Base-by-base conservation (phyloP, 2,329 filamentous ascomycete species). In the Pseudogymnoascus sp. region DNA sequence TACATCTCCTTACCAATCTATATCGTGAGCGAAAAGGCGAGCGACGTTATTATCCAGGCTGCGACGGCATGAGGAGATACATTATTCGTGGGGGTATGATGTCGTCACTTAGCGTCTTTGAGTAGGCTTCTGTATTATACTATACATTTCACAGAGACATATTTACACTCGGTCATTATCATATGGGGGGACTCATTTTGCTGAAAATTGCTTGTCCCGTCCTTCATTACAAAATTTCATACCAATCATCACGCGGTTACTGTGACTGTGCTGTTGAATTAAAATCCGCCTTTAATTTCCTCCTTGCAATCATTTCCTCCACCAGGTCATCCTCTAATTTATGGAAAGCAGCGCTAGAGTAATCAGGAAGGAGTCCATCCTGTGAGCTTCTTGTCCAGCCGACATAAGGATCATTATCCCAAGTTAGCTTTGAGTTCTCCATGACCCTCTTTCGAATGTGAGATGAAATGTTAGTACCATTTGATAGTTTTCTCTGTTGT, bases 21-120 rank as follows among this genome's bases (percentile, higher is more conserved):
- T 67, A 83, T 87, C 72, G 75, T 83, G 4, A 78, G 78, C 1
- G 84, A 88, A 76, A 88, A 87, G 76, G 85, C 85, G 0, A 81
- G 82, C 1, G 83, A 86, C 71, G 79, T 79, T 5, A 86, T 87
- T 25, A 63, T 63, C 28, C 14, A 62, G 28, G 50, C 50, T 21
- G 28, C 50, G 2, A 7, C 50, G 18, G 25, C 28, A 56, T 56
- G 50, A 56, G 50, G 8, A 16, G 46, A n/a, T 46, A 11, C 2
- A 31, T 56, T 18, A 56, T 34, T 31, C 0, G 25, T 21, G 5
- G 10, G 7, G 50, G 10, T 18, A 10, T 56, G 50, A 34, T 56
- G n/a, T 56, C 14, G 50, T 12, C 50, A 36, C 11, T 56, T 34
- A 36, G 50, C 50, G 28, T 8, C 28, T 34, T 34, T 36, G 11